Percentiles rank a stretch among this genome's conserved stretches.
phyloP scores from a whole-genome alignment of 768 basidiomycete species.

The Boletus sensibilis region DNA sequence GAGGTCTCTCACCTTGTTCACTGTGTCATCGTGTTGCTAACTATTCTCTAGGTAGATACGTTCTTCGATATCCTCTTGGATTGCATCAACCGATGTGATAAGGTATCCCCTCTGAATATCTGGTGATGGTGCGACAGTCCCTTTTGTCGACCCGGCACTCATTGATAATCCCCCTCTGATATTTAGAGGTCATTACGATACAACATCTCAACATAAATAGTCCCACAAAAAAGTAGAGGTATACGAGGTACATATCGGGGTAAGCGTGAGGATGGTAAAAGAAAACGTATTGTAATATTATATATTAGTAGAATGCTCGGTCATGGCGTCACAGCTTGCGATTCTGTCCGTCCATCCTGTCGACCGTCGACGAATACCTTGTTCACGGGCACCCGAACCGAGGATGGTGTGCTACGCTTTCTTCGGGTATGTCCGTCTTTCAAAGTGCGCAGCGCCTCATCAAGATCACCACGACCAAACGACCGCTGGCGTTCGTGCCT shows the following conservation, averaged over 20 bases:
- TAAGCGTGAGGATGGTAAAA: neutral
- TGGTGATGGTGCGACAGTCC: neutral
- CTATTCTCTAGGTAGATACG: constrained; percentile 45
- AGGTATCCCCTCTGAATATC: constrained; percentile 56
- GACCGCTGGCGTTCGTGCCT: constrained; percentile 49
- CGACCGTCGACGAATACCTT: constrained; percentile 32
- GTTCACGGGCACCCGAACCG: constrained; percentile 11
- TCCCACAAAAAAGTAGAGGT: neutral
- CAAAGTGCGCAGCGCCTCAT: constrained; percentile 82
- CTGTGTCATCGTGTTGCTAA: constrained; percentile 1
- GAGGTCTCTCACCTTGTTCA: constrained; percentile 46
- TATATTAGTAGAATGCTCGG: neutral
- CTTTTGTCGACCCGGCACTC: neutral
- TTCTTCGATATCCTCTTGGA: constrained; percentile 69
- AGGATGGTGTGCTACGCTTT: constrained; percentile 13
- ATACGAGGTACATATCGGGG: neutral
- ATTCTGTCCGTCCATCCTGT: constrained; percentile 11
- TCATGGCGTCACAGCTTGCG: neutral
- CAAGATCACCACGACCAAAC: constrained; percentile 74
- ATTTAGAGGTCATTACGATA: neutral
- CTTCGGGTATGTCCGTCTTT: constrained; percentile 48
- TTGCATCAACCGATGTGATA: constrained; percentile 57
- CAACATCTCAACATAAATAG: neutral
- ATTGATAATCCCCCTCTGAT: neutral
- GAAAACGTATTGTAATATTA: neutral